Evolutionary conservation across 805 yeast species (phyloP).

Genomic region (Yamadazyma olivae): DNA sequence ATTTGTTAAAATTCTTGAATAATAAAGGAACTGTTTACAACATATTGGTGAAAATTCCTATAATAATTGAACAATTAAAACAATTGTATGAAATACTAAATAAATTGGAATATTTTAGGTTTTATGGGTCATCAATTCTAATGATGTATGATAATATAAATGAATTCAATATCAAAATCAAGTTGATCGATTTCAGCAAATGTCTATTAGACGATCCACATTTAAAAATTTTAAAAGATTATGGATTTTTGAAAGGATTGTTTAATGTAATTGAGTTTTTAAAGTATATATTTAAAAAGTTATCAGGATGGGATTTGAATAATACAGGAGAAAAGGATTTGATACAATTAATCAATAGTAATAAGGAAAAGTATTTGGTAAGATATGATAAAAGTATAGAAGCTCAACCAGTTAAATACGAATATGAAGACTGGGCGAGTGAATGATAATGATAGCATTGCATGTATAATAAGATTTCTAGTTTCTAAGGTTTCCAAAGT

Average conservation of each 20-base stretch:
- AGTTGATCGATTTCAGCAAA: constrained; percentile 94
- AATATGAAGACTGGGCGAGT: constrained; percentile 6
- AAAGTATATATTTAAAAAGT: constrained; percentile 52
- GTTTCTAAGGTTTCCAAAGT: too few species aligned
- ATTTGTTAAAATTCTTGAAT: constrained; percentile 63
- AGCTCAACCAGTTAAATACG: background rate
- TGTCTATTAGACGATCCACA: constrained; percentile 30
- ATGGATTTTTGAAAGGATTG: constrained; percentile 84
- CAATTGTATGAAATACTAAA: constrained; percentile 55
- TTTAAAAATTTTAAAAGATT: constrained; percentile 39
- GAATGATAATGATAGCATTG: too few species aligned
- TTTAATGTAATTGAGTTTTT: constrained; percentile 69
- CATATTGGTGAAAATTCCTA: constrained; percentile 64
- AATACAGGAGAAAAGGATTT: background rate
- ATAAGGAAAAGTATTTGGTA: too few species aligned
- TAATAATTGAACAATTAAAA: constrained; percentile 55
- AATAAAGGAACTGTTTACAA: constrained; percentile 53
- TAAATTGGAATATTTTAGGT: constrained; percentile 68
- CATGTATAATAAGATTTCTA: too few species aligned
- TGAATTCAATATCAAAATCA: constrained; percentile 38
- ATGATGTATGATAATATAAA: constrained; percentile 69
- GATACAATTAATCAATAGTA: too few species aligned
- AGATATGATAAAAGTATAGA: too few species aligned
- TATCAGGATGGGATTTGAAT: too few species aligned
- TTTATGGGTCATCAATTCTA: constrained; percentile 87